Evolutionary conservation across 2,329 filamentous ascomycete species (phyloP).

Genomic region (Juglanconis oblonga): DNA sequence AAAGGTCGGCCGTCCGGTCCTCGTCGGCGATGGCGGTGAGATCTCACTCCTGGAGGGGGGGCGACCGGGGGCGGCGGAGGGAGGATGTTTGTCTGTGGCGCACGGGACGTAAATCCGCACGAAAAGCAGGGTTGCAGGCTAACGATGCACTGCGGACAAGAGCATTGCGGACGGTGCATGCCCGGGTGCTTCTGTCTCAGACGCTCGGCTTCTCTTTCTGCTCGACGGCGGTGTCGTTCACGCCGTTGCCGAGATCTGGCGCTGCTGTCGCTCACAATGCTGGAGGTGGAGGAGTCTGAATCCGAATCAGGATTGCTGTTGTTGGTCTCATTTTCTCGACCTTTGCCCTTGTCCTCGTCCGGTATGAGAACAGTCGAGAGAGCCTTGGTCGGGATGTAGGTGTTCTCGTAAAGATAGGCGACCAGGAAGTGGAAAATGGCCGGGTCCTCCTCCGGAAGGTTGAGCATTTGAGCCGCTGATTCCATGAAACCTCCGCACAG

Average conservation of each 20-base stretch:
- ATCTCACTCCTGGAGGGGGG: conserved; percentile 10
- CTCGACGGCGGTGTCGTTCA: conserved; percentile 32
- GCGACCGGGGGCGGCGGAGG: conserved; percentile 24
- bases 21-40: conserved; percentile 12
- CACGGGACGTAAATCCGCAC: conserved; percentile 31
- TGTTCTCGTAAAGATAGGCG: conserved; percentile 48
- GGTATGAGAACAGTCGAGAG: conserved; percentile 35
- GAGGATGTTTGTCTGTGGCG: conserved; percentile 10
- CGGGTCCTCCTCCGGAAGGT: conserved; percentile 49
- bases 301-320: conserved; percentile 31
- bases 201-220: conserved; percentile 35
- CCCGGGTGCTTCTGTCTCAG: conserved; percentile 42
- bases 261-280: conserved; percentile 34
- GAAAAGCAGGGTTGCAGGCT: conserved; percentile 36
- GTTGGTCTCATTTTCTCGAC: conserved; percentile 25
- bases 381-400: conserved; percentile 43
- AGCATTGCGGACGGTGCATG: conserved; percentile 41
- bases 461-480: conserved; percentile 41
- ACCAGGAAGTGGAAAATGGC: conserved; percentile 50
- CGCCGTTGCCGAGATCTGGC: conserved; percentile 31
- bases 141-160: conserved; percentile 39
- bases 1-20: conserved; percentile 12
- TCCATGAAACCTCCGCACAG: conserved; percentile 47
- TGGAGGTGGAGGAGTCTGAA: conserved; percentile 28
- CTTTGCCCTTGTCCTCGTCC: conserved; percentile 43